Percentiles rank a stretch among this genome's conserved stretches.
phyloP scores from a whole-genome alignment of 768 basidiomycete species.

The Tricholoma flavovirens region DNA sequence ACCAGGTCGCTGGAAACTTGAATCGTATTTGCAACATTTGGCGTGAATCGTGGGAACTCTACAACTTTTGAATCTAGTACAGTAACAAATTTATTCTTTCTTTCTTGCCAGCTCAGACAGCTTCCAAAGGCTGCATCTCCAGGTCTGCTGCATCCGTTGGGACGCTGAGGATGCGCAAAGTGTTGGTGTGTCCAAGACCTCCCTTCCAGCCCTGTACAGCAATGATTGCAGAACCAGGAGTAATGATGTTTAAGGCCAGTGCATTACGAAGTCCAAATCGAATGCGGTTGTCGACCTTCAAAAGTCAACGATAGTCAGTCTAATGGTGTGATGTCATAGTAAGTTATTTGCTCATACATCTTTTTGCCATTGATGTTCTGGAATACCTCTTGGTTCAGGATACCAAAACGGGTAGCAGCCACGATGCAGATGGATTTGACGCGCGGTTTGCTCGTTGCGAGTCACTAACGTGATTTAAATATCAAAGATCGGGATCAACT shows the following conservation, averaged over 20 bases:
- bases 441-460: conserved; percentile 90
- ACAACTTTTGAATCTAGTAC: background rate
- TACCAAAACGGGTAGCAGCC: conserved; percentile 98
- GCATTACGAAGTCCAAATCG: conserved; percentile 85
- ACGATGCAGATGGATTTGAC: conserved; percentile 95
- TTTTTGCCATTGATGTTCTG: conserved; percentile 90
- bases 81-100: background rate
- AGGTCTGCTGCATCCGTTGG: conserved; percentile 79
- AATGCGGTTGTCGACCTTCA: conserved; percentile 82
- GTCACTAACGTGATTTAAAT: conserved; percentile 56
- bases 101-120: background rate
- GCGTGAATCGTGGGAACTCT: background rate
- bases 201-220: conserved; percentile 99
- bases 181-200: conserved; percentile 94
- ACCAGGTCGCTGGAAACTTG: too few relatives aligned
- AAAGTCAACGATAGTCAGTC: conserved; percentile 7
- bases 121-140: conserved; percentile 48
- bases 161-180: conserved; percentile 76
- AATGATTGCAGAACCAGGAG: conserved; percentile 82
- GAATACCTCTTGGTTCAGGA: conserved; percentile 86
- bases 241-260: conserved; percentile 78
- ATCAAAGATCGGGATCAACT: background rate
- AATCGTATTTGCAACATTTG: too few relatives aligned
- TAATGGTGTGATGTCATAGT: background rate
- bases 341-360: conserved; percentile 56